These are phyloP conservation scores for Maudiozyma saulgeensis DNA, from an alignment of 805 yeast species.

Conservation along the genomic window DNA sequence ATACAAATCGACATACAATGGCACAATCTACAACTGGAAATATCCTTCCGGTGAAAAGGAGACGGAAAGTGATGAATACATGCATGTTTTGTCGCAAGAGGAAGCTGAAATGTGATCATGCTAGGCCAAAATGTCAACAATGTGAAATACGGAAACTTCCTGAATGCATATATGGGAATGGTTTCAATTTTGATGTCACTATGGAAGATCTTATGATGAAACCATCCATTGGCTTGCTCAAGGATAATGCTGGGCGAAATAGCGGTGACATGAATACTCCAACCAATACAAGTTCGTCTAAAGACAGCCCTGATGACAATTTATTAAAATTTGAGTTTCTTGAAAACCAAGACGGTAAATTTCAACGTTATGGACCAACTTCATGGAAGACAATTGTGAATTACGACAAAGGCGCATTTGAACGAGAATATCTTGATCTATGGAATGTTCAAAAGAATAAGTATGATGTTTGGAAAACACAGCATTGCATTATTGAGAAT, in stretches of 20 bases:
- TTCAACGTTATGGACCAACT: background rate
- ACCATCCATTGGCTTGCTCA: background rate
- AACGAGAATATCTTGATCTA: background rate
- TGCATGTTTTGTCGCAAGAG: conserved; percentile 20
- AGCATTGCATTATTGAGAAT: background rate
- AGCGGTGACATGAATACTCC: background rate
- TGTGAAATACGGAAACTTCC: conserved; percentile 19
- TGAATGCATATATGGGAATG: background rate
- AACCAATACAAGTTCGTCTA: background rate
- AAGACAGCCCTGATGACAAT: background rate
- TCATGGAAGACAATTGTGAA: background rate
- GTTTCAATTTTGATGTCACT: background rate
- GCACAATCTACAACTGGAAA: background rate
- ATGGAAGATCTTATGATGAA: background rate
- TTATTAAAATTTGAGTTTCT: background rate
- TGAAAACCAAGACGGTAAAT: background rate
- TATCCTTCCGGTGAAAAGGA: background rate
- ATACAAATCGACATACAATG: background rate
- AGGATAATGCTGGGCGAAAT: background rate
- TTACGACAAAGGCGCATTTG: background rate
- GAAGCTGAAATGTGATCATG: conserved; percentile 24
- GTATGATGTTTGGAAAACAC: background rate
- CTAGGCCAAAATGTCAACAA: conserved; percentile 20
- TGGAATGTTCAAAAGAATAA: background rate
- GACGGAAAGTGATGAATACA: background rate